These are phyloP conservation scores for Mycocentrospora acerina DNA, from an alignment of 2,329 filamentous ascomycete genomes.

Conservation along the genomic window DNA sequence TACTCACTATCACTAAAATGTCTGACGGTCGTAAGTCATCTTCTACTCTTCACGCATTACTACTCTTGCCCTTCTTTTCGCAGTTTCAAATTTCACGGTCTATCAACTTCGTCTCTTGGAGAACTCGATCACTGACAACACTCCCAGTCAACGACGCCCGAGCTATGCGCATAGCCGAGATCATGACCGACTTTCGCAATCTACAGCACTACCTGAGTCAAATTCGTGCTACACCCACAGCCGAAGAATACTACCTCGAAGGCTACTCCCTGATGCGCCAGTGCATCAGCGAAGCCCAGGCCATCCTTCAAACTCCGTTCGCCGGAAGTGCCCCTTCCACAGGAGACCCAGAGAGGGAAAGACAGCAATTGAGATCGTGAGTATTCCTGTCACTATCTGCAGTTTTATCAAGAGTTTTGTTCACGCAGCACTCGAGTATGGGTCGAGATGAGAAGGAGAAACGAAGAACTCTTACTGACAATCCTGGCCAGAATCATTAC, in stretches of 20 bases:
- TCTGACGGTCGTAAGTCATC: conserved; percentile 57
- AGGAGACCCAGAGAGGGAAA: conserved; percentile 56
- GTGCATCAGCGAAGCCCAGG: conserved; percentile 57
- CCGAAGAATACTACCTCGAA: conserved; percentile 60
- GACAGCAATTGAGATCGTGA: conserved; percentile 59
- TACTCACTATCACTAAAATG: conserved; percentile 43
- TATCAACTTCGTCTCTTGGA: neutral
- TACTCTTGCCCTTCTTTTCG: neutral
- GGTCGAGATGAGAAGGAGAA: neutral
- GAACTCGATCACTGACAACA: conserved; percentile 15
- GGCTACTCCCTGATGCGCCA: conserved; percentile 61
- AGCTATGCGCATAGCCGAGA: conserved; percentile 62
- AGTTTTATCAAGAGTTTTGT: neutral
- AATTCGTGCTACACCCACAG: conserved; percentile 52
- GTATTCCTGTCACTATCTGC: conserved; percentile 12
- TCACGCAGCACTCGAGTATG: neutral
- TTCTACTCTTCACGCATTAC: neutral
- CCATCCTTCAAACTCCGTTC: conserved; percentile 57
- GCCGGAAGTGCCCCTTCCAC: conserved; percentile 45
- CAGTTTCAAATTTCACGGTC: neutral
- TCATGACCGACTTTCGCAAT: conserved; percentile 65
- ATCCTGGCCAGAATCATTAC: conserved; percentile 55
- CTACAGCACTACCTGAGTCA: conserved; percentile 61
- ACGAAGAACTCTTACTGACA: conserved; percentile 16
- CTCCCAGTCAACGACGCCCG: conserved; percentile 62